Base-by-base conservation (phyloP, 2,329 filamentous ascomycete species). In the Microthyrium microscopicum region DNA sequence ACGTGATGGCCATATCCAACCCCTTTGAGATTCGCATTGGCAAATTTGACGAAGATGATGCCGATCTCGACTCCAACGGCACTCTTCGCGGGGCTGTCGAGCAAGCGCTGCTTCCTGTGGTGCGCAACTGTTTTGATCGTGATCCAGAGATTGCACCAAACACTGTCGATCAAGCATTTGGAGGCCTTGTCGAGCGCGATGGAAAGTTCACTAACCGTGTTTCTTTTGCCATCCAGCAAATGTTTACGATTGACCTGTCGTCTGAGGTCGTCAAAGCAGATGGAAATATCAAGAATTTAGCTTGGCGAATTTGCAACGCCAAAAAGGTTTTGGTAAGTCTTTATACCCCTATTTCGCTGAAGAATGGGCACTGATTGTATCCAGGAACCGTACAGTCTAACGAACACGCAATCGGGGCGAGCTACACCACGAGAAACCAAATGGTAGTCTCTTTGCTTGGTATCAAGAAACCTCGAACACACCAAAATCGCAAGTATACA, bases 191-290 rank as follows among this genome's bases (percentile, higher is more conserved):
- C 2, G 84, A 93, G 48, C 65, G 84, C 17, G 80, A 94, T 43
- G 72, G 77, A 41, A 94, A 92, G 54, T 95, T 84, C 46, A 78
- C 87, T 1, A 81, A 75, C 54, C 64, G 89, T 26, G 79, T 95
- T 8, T 85, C 95, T 1, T 95, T 92, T 53, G 89, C 85, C 4
- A 82, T 98, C 19, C 78, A 81, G 41, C 80, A 92, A 52, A 94
- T 94, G 84, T 78, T 98, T 52, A 89, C 85, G 33, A 80, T 98
- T 39, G 89, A 98, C 53, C 85, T 98, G 50, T 82, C 89, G 2
- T 77, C 85, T 0, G 82, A 83, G 28, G 87, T 95, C 1, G 89
- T 98, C 20, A 73, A 80, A 33, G 84, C 85, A 0, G 89, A 98
- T 57, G 83, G 89, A 5, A 91, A 77, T 44, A 80, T 95, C 39